Percentiles rank a stretch among this genome's conserved stretches.
phyloP scores from a whole-genome alignment of 495 filamentous ascomycete genomes.

The Parathielavia hyrcaniae region DNA sequence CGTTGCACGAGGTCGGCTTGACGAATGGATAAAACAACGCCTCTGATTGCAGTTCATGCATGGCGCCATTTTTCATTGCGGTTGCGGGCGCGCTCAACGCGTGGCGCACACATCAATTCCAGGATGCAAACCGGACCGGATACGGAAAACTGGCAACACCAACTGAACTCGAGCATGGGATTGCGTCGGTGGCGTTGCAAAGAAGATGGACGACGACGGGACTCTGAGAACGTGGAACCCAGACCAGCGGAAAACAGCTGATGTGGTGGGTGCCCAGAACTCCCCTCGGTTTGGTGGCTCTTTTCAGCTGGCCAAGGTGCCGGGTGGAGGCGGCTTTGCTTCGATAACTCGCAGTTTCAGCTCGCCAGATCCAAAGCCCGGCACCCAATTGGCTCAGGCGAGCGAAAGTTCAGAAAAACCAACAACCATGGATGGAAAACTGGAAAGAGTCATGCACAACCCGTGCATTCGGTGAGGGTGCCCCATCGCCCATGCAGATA shows the following conservation, averaged over 20 bases:
- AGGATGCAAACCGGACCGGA: no score
- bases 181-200: neutral
- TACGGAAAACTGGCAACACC: no score
- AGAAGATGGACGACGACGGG: neutral
- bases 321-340: neutral
- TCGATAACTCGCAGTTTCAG: constrained; percentile 4
- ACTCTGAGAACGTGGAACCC: no score
- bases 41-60: no score
- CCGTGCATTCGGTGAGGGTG: neutral
- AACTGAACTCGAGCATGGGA: neutral
- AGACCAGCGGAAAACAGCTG: neutral
- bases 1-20: no score
- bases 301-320: constrained; percentile 17
- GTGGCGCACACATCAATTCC: no score
- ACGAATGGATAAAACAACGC: no score
- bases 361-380: neutral
- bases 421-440: neutral
- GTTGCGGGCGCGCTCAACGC: no score
- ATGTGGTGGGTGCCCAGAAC: no score
- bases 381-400: constrained; percentile 5
- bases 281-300: neutral
- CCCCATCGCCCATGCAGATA: neutral
- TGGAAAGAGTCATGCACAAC: neutral
- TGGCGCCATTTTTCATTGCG: no score
- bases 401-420: neutral